These are phyloP conservation scores for Patellaria atrata DNA, from an alignment of 495 filamentous ascomycete species.

Conservation along the genomic window DNA sequence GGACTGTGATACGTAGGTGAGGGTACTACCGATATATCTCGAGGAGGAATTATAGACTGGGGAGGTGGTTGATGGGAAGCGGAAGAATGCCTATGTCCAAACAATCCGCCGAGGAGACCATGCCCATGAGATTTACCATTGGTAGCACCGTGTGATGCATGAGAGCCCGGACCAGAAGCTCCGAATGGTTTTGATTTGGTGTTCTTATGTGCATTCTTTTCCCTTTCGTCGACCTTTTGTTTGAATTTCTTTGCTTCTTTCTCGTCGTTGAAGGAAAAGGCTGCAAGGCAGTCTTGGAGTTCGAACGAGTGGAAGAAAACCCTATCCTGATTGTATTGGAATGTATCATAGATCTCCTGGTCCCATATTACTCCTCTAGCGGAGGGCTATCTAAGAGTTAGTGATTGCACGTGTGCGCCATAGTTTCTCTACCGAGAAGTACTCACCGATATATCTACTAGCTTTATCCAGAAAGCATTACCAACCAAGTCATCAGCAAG, in stretches of 20 bases:
- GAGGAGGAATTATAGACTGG: conserved; percentile 35
- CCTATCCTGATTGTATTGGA: conserved; percentile 87
- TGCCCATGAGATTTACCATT: conserved; percentile 32
- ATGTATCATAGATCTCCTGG: conserved; percentile 90
- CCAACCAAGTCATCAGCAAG: conserved; percentile 88
- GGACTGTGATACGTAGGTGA: conserved; percentile 22
- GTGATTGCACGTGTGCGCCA: conserved; percentile 3
- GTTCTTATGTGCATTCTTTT: conserved; percentile 82
- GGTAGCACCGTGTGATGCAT: conserved; percentile 28
- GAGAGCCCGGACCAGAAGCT: conserved; percentile 16
- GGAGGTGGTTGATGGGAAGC: conserved; percentile 36
- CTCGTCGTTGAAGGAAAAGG: conserved; percentile 83
- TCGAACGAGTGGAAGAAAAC: conserved; percentile 97
- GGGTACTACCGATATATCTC: conserved; percentile 11
- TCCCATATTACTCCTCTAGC: conserved; percentile 93
- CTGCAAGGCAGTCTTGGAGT: conserved; percentile 77
- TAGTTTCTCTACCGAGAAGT: not conserved
- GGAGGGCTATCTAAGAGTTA: conserved; percentile 58
- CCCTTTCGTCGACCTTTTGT: conserved; percentile 86
- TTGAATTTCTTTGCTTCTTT: conserved; percentile 91
- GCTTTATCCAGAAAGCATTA: conserved; percentile 90
- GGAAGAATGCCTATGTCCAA: conserved; percentile 53
- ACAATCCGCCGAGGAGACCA: conserved; percentile 31
- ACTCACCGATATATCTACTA: conserved; percentile 87
- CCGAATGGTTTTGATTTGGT: conserved; percentile 64